Evolutionary conservation across 768 basidiomycete genomes (phyloP).

Genomic region (Exsudoporus frostii): DNA sequence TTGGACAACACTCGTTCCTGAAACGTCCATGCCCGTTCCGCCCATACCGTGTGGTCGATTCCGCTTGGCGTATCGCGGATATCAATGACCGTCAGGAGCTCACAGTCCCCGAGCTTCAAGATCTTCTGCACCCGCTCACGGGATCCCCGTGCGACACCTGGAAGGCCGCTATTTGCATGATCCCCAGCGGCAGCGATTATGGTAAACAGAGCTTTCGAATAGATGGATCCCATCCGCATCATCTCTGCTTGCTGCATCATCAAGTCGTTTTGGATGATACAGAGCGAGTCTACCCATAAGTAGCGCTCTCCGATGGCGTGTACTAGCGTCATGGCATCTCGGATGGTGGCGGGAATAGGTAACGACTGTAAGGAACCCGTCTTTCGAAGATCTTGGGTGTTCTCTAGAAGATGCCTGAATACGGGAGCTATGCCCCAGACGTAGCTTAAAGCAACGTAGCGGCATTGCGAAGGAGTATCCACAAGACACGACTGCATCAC

Average conservation of each 20-base stretch:
- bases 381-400: no score
- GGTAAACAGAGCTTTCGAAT: constrained; percentile 14
- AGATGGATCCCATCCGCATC: constrained; percentile 17
- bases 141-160: constrained; percentile 2
- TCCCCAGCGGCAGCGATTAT: constrained; percentile 16
- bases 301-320: constrained; percentile 20
- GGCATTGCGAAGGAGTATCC: constrained; percentile 14
- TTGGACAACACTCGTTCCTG: constrained; percentile 16
- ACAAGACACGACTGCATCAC: constrained; percentile 13
- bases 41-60: constrained; percentile 7
- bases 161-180: constrained; percentile 10
- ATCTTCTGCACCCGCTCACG: constrained; percentile 4
- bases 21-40: constrained; percentile 17
- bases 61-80: not conserved
- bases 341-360: constrained; percentile 20
- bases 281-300: constrained; percentile 26
- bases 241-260: constrained; percentile 17
- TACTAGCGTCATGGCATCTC: constrained; percentile 20
- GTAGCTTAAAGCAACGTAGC: no score
- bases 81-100: constrained; percentile 12
- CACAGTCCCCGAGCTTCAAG: constrained; percentile 1
- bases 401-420: no score
- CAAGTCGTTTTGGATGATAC: no score
- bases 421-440: no score
- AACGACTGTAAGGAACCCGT: not conserved